These are phyloP conservation scores for Talaromyces sp. DNA, from an alignment of 2,329 filamentous ascomycete genomes.

Conservation along the genomic window DNA sequence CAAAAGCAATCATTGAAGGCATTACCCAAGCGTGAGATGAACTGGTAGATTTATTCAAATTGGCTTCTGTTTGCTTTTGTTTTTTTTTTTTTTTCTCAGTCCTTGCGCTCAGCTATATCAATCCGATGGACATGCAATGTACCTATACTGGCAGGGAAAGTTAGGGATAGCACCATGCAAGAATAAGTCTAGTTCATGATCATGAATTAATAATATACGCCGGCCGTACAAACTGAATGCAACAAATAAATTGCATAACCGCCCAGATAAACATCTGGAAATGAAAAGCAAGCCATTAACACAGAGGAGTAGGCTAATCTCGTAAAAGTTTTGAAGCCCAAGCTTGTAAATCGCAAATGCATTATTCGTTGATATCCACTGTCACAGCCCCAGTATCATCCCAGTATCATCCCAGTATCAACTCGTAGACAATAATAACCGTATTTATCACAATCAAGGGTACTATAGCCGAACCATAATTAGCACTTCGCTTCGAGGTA, in stretches of 20 bases:
- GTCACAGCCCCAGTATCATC: conserved; percentile 42
- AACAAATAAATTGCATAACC: neutral
- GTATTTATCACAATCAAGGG: conserved; percentile 82
- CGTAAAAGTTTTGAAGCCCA: neutral
- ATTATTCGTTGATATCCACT: conserved; percentile 1
- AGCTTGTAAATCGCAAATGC: neutral
- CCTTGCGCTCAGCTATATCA: neutral
- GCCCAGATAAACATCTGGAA: neutral
- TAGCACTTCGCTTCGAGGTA: neutral
- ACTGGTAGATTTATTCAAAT: neutral
- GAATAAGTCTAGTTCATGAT: neutral
- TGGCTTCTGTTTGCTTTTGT: neutral
- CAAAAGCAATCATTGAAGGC: conserved; percentile 20
- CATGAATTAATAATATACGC: neutral
- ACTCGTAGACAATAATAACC: conserved; percentile 77
- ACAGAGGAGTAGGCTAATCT: neutral
- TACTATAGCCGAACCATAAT: conserved; percentile 54
- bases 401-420: conserved; percentile 73
- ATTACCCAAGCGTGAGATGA: neutral
- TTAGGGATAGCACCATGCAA: neutral
- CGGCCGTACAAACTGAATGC: neutral
- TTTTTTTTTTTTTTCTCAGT: neutral
- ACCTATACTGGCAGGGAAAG: neutral
- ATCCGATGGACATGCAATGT: neutral
- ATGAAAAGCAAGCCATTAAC: neutral